Evolutionary conservation across 768 basidiomycete species (phyloP).

Genomic region (Russula dissimulans): DNA sequence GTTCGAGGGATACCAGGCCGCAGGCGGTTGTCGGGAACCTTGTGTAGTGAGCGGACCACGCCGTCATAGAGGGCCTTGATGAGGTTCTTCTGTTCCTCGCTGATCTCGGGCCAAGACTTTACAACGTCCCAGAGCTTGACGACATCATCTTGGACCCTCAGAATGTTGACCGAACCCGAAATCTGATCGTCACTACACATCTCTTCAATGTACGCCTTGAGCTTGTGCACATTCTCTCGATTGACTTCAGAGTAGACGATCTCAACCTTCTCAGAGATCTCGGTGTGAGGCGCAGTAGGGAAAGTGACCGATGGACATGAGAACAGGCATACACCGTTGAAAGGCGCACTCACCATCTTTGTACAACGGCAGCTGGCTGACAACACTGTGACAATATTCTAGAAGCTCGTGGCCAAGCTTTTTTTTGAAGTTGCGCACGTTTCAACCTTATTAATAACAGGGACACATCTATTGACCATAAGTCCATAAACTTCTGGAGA

Average conservation of each 20-base stretch:
- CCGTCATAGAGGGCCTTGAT: too few relatives aligned
- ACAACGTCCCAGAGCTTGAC: too few relatives aligned
- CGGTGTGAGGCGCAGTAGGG: too few relatives aligned
- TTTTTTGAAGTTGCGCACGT: constrained; percentile 90
- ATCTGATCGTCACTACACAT: constrained; percentile 95
- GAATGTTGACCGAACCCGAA: constrained; percentile 51
- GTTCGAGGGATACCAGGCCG: too few relatives aligned
- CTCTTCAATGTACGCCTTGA: constrained; percentile 96
- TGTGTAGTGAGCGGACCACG: too few relatives aligned
- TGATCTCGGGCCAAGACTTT: too few relatives aligned
- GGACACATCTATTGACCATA: constrained; percentile 75
- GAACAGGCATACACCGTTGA: not conserved
- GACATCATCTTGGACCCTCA: too few relatives aligned
- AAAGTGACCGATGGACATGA: constrained; percentile 22
- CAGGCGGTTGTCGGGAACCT: too few relatives aligned
- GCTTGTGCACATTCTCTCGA: constrained; percentile 59
- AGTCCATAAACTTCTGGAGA: constrained; percentile 94
- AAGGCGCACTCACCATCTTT: constrained; percentile 71
- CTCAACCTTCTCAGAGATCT: too few relatives aligned
- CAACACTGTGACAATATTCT: constrained; percentile 81
- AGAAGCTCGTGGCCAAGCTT: constrained; percentile 94
- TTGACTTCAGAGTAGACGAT: too few relatives aligned
- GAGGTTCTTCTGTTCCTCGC: too few relatives aligned
- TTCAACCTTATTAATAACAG: constrained; percentile 74
- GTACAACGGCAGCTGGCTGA: constrained; percentile 78